Base-by-base conservation (phyloP, 2,329 filamentous ascomycete species). In the Alternaria viburni region DNA sequence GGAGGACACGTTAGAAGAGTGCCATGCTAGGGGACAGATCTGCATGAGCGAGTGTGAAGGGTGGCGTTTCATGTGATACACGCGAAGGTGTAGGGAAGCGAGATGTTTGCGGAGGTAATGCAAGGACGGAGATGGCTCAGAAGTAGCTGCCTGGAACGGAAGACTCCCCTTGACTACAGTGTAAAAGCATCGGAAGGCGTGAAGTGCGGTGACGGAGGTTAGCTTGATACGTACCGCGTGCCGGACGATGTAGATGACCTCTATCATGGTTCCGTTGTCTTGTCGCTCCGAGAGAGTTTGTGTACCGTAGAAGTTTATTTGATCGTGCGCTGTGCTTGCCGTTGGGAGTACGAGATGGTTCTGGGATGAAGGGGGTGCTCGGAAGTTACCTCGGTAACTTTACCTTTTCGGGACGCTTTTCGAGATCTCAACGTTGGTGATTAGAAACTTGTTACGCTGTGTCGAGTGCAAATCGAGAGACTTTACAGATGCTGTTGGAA, bases 201-300 rank as follows among this genome's bases (percentile, higher is more conserved):
- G 17, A 21, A 55, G 54, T 21, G 32, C 55, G 61, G 52, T 51
- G 51, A 64, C 57, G 55, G 62, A 46, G 25, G 30, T 54, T 50
- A 61, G 59, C 62, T 66, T 55, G n/a, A 57, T 70, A 84, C 83
- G 78, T 82, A 85, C 83, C 28, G 83, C 84, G 71, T 86, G 84
- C 54, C 84, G 76, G 25, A 84, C 81, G 56, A 85, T 78, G 71
- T 85, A 85, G 61, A 86, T 82, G 12, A 78, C 77, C 71, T 86
- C 83, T 62, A 86, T 75, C 77, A 80, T 79, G 32, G 49, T 73
- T 47, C 32, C 17, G 56, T 26, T 11, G 47, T 30, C 6, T 45
- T 43, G 36, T 52, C n/a, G 49, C 25, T 19, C 36, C 30, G 60
- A 58, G 15, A 44, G 32, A 21, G 49, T 56, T 46, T 54, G 26